These are phyloP conservation scores for Firmiana major DNA, from an alignment of 345 rosid genomes.

Conservation along the genomic window DNA sequence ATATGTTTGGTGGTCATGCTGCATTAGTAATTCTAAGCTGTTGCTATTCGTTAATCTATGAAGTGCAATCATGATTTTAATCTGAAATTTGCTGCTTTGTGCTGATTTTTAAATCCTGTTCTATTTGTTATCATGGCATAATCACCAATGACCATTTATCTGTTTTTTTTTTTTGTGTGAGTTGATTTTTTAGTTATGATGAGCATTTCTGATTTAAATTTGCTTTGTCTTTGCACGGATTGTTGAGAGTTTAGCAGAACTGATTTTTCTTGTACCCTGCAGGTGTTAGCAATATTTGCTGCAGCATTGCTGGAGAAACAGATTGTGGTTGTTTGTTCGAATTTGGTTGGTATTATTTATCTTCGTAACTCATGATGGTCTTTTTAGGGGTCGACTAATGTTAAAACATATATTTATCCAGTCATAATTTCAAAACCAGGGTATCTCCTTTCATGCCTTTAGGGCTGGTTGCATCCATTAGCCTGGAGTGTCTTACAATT, in stretches of 20 bases:
- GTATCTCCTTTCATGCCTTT: background rate
- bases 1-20: background rate
- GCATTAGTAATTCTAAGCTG: background rate
- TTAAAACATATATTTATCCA: background rate
- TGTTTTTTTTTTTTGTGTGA: background rate
- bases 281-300: constrained; percentile 78
- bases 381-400: background rate
- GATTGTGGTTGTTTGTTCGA: constrained; percentile 85
- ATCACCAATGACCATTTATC: background rate
- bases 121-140: too few relatives aligned
- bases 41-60: background rate
- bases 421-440: background rate
- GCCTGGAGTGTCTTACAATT: background rate
- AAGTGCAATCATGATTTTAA: background rate
- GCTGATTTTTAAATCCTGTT: background rate
- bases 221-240: background rate
- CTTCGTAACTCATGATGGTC: background rate
- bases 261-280: constrained; percentile 26
- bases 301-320: constrained; percentile 89
- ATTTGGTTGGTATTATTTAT: constrained; percentile 53
- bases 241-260: background rate
- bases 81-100: background rate
- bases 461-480: background rate
- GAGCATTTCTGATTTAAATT: background rate
- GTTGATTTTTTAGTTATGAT: background rate